Conservation (phyloP, 305 asterid species). For the Withania somnifera region DNA sequence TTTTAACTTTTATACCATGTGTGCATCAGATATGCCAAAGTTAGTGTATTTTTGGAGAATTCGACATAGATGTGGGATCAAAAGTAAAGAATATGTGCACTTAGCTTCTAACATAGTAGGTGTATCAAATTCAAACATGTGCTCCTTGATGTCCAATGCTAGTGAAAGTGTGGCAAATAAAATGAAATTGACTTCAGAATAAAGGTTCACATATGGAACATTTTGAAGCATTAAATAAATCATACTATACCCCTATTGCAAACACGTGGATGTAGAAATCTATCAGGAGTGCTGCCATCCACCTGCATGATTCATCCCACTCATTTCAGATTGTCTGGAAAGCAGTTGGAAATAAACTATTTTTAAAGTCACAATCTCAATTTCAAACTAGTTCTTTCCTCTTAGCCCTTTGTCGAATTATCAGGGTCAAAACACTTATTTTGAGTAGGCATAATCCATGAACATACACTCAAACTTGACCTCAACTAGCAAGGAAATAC, state of each 20-base stretch:
- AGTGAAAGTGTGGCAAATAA: background rate
- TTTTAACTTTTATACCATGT: background rate
- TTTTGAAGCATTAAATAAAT: background rate
- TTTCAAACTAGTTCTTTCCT: background rate
- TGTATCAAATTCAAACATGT: background rate
- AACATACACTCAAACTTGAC: too few relatives aligned
- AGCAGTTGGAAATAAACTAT: background rate
- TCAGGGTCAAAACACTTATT: background rate
- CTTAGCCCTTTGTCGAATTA: background rate
- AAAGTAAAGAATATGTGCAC: too few relatives aligned
- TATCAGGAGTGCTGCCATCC: slow-evolving; percentile 66
- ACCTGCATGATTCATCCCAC: slow-evolving; percentile 30
- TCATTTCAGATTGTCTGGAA: background rate
- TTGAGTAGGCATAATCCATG: background rate
- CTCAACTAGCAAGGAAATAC: too few relatives aligned
- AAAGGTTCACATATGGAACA: background rate
- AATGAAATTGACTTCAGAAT: background rate
- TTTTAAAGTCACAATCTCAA: background rate
- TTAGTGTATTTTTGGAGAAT: too few relatives aligned
- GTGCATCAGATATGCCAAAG: background rate
- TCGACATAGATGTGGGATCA: too few relatives aligned
- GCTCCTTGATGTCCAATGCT: background rate
- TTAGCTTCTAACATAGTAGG: background rate
- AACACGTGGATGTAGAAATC: slow-evolving; percentile 58
- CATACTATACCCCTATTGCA: slow-evolving; percentile 47